These are phyloP conservation scores for Neurospora sp. DNA, from an alignment of 495 filamentous ascomycete species.

Conservation along the genomic window DNA sequence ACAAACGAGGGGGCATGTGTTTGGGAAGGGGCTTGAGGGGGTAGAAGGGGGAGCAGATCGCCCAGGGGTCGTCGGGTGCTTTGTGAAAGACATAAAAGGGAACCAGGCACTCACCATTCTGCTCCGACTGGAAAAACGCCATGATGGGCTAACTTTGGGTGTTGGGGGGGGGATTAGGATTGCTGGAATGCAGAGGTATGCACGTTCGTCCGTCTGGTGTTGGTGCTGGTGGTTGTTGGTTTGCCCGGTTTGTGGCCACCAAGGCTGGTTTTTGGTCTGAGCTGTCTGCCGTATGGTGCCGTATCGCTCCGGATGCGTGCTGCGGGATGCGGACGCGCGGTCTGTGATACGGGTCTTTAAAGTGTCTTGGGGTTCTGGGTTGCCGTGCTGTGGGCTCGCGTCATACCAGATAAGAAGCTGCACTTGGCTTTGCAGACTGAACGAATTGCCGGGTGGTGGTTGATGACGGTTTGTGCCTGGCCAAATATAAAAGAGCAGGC, in stretches of 20 bases:
- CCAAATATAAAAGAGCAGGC: neutral
- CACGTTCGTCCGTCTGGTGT: neutral
- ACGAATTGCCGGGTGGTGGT: neutral
- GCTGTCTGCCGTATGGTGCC: conserved; percentile 4
- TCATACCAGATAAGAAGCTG: conserved; percentile 24
- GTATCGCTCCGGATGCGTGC: neutral
- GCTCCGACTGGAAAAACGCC: conserved; percentile 20
- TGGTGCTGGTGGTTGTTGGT: neutral
- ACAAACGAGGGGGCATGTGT: neutral
- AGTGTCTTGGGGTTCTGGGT: conserved; percentile 15
- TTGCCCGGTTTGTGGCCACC: conserved; percentile 2
- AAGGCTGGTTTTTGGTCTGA: neutral
- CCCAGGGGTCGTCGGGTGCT: neutral
- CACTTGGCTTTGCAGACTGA: conserved; percentile 1
- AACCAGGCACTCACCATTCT: conserved; percentile 22
- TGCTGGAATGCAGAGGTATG: conserved; percentile 1
- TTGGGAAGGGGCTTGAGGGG: neutral
- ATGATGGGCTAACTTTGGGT: conserved; percentile 15
- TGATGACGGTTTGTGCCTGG: conserved; percentile 1
- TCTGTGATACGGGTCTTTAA: conserved; percentile 10
- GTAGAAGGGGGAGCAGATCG: conserved; percentile 4
- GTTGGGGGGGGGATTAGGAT: neutral
- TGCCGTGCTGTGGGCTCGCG: conserved; percentile 18
- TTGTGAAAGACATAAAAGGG: conserved; percentile 3
- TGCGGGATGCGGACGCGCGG: neutral